Evolutionary conservation across 164 flowering plant genomes (phyloP).

Genomic region (Umbellularia californica): DNA sequence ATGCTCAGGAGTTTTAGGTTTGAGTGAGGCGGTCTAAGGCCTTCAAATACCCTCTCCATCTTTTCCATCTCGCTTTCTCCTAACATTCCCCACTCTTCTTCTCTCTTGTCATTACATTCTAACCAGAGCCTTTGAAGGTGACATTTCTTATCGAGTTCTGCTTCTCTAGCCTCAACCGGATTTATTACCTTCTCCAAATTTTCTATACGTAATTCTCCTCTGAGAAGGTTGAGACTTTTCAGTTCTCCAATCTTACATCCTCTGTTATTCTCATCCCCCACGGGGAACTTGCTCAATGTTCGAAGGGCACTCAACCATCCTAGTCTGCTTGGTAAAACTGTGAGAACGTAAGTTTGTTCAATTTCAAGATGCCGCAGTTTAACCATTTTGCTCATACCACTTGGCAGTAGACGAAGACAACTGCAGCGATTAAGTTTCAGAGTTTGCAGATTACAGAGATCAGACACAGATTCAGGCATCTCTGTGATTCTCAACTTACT

Average conservation of each 20-base stretch:
- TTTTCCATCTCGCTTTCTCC: background rate
- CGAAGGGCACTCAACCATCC: background rate
- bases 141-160: background rate
- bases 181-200: background rate
- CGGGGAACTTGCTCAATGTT: background rate
- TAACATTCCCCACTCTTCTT: background rate
- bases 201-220: background rate
- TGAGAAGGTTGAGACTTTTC: background rate
- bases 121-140: background rate
- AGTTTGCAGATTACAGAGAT: slow-evolving; percentile 7
- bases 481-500: background rate
- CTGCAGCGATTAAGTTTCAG: background rate
- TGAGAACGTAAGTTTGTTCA: background rate
- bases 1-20: background rate
- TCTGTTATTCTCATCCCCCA: background rate
- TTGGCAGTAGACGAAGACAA: background rate
- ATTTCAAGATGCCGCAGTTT: slow-evolving; percentile 9
- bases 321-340: background rate
- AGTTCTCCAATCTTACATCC: slow-evolving; percentile 6
- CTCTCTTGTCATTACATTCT: background rate
- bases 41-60: background rate
- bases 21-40: background rate
- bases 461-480: slow-evolving; percentile 2
- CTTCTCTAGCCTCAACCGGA: background rate
- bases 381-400: background rate